Base-by-base conservation (phyloP, 805 yeast species). In the Pichia paraexigua region DNA sequence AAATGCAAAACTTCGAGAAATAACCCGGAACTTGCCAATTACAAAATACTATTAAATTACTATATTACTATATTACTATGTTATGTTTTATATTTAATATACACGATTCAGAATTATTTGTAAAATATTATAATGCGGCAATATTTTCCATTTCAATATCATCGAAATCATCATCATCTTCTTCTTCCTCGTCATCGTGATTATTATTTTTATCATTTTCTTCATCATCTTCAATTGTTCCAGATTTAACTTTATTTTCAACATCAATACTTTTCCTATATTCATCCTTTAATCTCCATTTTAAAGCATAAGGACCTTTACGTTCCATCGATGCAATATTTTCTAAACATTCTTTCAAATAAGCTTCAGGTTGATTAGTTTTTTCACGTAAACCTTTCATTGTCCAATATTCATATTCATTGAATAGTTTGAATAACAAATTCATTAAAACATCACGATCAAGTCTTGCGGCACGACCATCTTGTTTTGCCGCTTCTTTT, bases 401-500 rank as follows among this genome's bases (percentile, higher is more conserved):
- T 12, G 94, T 83, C 99, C 99, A 94, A 68, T 91, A 94, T 64
- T 92, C 97, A 66, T 86, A 89, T 66, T 91, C 95, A 67, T 90
- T 97, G 68, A 94, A 94, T 61, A 92, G 74, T 59, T 85, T 78
- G 79, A 94, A 94, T 59, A 94, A 71, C 58, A 87, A 71, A 68
- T 91, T 97, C 76, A 92, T 78, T 52, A 94, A 77, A 56, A 90
- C 97, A 65, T 87, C 88, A 71, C 87, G 83, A 40, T 96, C 96
- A 85, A 94, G 87, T 66, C 99, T 80, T 58, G 87, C 88, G 35
- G 97, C 95, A 63, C 95, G 84, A 48, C 94, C 95, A 58, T 87
- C 95, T 58, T 74, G 71, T 57, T 71, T 71, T 27, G 73, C 69
- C 57, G 75, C 78, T 58, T 77, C 82, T 51, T 72, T 72, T 70